Evolutionary conservation across 108 stramenopile genomes (phyloP).

Genomic region (Heterococcus sp.): DNA sequence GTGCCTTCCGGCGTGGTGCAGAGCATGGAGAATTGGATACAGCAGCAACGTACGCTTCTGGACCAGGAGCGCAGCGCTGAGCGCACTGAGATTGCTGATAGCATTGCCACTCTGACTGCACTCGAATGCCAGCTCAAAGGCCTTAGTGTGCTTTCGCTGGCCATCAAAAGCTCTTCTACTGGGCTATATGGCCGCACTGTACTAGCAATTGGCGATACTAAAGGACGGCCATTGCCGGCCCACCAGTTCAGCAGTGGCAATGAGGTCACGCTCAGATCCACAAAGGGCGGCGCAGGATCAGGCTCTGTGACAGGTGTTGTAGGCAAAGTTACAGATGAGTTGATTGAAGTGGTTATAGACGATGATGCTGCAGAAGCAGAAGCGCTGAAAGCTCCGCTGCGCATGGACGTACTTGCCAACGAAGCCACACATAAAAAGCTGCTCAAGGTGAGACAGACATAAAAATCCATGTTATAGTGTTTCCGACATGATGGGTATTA

Average conservation of each 20-base stretch:
- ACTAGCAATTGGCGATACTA: conserved; percentile 28
- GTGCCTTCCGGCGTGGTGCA: background rate
- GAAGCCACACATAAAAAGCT: conserved; percentile 48
- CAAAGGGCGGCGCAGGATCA: conserved; percentile 26
- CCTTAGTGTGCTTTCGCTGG: conserved; percentile 27
- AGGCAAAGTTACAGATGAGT: conserved; percentile 16
- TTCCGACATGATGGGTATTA: too few species aligned
- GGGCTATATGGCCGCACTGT: conserved; percentile 42
- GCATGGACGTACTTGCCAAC: conserved; percentile 48
- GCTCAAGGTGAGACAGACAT: conserved; percentile 12
- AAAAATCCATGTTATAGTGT: too few species aligned
- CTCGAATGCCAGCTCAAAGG: conserved; percentile 45
- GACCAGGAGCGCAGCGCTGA: conserved; percentile 41
- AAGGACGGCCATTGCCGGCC: conserved; percentile 24
- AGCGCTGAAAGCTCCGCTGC: conserved; percentile 17
- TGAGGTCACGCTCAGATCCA: conserved; percentile 32
- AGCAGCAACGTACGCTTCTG: conserved; percentile 21
- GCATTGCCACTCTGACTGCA: conserved; percentile 25
- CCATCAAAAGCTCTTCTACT: conserved; percentile 21
- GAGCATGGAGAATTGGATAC: conserved; percentile 10
- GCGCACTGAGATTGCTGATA: conserved; percentile 24
- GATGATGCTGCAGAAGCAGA: conserved; percentile 21
- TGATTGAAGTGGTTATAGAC: conserved; percentile 26
- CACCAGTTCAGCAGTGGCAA: conserved; percentile 39
- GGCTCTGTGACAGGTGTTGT: conserved; percentile 22